Evolutionary conservation across 345 rosid species (phyloP).

Genomic region (Boechera stricta): DNA sequence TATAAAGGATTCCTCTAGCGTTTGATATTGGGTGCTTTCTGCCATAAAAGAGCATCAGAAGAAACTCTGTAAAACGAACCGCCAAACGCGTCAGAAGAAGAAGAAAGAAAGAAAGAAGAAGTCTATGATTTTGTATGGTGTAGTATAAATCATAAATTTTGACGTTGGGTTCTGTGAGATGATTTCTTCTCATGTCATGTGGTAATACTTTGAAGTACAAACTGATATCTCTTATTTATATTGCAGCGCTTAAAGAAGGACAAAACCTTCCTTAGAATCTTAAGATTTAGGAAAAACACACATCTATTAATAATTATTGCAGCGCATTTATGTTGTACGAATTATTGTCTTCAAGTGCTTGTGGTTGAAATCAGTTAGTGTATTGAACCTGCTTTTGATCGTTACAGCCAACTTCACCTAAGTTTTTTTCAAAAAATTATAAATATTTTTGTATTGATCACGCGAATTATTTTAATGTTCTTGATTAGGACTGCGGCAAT

Average conservation of each 20-base stretch:
- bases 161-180: too few relatives aligned
- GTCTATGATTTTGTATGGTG: too few relatives aligned
- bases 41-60: too few relatives aligned
- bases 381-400: conserved; percentile 34
- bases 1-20: too few relatives aligned
- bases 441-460: conserved; percentile 14
- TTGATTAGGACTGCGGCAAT: too few relatives aligned
- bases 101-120: too few relatives aligned
- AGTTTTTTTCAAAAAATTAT: background rate
- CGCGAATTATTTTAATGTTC: background rate
- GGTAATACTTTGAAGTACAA: too few relatives aligned
- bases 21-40: too few relatives aligned
- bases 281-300: conserved; percentile 1
- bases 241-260: background rate
- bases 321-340: conserved; percentile 19
- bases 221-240: too few relatives aligned
- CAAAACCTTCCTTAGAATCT: conserved; percentile 40
- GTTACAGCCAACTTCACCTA: conserved; percentile 43
- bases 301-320: conserved; percentile 6
- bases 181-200: background rate
- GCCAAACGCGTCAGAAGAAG: too few relatives aligned
- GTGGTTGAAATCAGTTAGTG: conserved; percentile 44
- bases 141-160: background rate
- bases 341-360: conserved; percentile 37
- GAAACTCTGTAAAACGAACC: too few relatives aligned